Conservation (phyloP, 1,284 basidiomycete species). For the Pseudozyma tsukubaensis region DNA sequence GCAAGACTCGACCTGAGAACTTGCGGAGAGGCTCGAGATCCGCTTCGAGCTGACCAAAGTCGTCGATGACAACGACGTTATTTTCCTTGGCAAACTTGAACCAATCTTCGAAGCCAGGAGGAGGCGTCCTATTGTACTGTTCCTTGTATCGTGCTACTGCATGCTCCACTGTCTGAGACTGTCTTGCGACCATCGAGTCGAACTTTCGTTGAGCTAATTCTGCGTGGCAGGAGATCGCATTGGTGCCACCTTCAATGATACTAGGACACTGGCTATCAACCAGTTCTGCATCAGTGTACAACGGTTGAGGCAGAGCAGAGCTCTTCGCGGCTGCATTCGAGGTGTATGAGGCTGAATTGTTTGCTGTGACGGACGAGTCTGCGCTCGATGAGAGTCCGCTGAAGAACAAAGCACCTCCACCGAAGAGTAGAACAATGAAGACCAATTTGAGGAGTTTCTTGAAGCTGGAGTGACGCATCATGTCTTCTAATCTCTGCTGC, state of each 20-base stretch:
- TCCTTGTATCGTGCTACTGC: conserved; percentile 19
- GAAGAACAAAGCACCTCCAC: conserved; percentile 10
- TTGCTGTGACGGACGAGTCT: too few relatives aligned
- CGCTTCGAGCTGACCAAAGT: conserved; percentile 30
- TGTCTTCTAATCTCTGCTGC: not conserved
- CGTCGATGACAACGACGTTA: conserved; percentile 25
- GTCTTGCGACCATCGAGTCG: conserved; percentile 12
- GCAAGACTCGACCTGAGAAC: conserved; percentile 16
- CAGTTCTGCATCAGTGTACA: not conserved
- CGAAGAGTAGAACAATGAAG: conserved; percentile 10
- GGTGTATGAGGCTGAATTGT: not conserved
- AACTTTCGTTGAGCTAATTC: conserved; percentile 18
- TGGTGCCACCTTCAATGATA: conserved; percentile 15
- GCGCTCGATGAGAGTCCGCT: not conserved
- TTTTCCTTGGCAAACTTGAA: conserved; percentile 21
- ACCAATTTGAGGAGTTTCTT: conserved; percentile 16
- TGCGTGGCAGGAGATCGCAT: conserved; percentile 23
- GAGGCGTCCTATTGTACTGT: conserved; percentile 21
- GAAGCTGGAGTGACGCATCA: conserved; percentile 8
- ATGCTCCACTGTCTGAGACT: conserved; percentile 25
- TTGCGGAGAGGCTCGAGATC: conserved; percentile 24
- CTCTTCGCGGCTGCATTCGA: not conserved
- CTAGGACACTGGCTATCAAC: conserved; percentile 8
- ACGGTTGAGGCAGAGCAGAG: not conserved
- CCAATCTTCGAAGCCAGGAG: conserved; percentile 27